Base-by-base conservation (phyloP, 306 rosid genomes). In the Vicia villosa region DNA sequence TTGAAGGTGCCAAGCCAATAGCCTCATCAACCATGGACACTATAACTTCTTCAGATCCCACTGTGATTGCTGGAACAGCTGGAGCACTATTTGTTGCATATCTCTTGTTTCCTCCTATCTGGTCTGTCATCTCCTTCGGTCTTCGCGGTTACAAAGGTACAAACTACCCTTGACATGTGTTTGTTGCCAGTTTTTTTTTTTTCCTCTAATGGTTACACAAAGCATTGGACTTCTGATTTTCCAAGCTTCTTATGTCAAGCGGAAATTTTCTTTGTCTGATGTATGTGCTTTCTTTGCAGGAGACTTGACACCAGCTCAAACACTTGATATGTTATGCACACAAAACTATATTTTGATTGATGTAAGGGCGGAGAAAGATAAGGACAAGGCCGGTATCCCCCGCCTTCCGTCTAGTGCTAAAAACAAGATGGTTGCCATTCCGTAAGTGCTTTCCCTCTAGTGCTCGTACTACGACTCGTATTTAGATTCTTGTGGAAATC, bases 141-240 rank as follows among this genome's bases (percentile, higher is more conserved):
- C 60, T 94, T 74, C 94, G 97, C n/a, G 98, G 97, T 42, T 90
- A 83, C 77, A 84, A 94, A 88, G 98, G 98, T 88, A 75, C 34
- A 10, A 41, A 52, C 59, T 16, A 49, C 49, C 36, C 69, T 72
- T 40, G 6, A 49, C 71, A 37, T 41, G 38, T 71, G 10, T 67
- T 46, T 68, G 16, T 65, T 36, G 45, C 66, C 46, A 14, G 26
- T 40, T 77, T 63, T 70, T 77, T 63, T 70, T 59, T 43, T 5
- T 41, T 34, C 20, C n/a, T 75, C 17, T 21, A 13, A 61, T 51
- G 52, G n/a, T 12, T 51, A 32, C 37, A 14, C 66, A 37, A 36
- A 59, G 59, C 45, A 24, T 15, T 52, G 49, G 19, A 30, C 47
- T 81, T 45, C 16, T 26, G 65, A 43, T 51, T 17, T 42, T 66